Conservation (phyloP, 805 yeast species). For the Candida piceae region DNA sequence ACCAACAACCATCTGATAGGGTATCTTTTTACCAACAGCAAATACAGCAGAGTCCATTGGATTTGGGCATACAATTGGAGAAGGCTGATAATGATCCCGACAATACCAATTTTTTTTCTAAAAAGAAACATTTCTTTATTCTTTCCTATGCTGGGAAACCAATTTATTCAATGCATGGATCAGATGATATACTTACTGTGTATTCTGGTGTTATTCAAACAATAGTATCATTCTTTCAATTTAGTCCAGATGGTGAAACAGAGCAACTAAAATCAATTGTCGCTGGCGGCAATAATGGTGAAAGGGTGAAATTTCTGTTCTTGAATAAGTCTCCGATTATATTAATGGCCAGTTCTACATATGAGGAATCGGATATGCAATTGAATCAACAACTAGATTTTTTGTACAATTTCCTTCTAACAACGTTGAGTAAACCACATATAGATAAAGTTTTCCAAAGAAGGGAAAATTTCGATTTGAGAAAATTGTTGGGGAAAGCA, state of each 20-base stretch:
- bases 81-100: conserved; percentile 25
- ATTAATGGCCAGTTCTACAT: conserved; percentile 61
- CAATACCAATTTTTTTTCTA: conserved; percentile 28
- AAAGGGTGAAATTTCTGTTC: conserved; percentile 50
- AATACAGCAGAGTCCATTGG: conserved; percentile 10
- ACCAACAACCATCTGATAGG: not conserved
- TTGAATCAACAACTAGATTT: conserved; percentile 62
- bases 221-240: conserved; percentile 63
- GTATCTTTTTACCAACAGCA: too few species aligned
- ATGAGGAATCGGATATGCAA: conserved; percentile 48
- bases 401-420: conserved; percentile 70
- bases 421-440: conserved; percentile 78
- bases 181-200: conserved; percentile 60
- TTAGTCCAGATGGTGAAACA: conserved; percentile 28
- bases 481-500: conserved; percentile 68
- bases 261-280: conserved; percentile 46
- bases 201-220: conserved; percentile 81
- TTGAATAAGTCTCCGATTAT: conserved; percentile 64
- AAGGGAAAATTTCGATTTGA: conserved; percentile 75
- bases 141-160: conserved; percentile 87
- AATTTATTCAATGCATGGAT: conserved; percentile 71
- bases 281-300: conserved; percentile 30
- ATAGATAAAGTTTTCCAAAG: conserved; percentile 62
- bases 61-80: conserved; percentile 19
- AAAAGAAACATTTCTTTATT: conserved; percentile 67